A percentile compares a stretch with the other conserved stretches of the same genome.
These are phyloP conservation scores for Hypoxylon sp. DNA, from an alignment of 2,329 filamentous ascomycete species.

Conservation along the genomic window DNA sequence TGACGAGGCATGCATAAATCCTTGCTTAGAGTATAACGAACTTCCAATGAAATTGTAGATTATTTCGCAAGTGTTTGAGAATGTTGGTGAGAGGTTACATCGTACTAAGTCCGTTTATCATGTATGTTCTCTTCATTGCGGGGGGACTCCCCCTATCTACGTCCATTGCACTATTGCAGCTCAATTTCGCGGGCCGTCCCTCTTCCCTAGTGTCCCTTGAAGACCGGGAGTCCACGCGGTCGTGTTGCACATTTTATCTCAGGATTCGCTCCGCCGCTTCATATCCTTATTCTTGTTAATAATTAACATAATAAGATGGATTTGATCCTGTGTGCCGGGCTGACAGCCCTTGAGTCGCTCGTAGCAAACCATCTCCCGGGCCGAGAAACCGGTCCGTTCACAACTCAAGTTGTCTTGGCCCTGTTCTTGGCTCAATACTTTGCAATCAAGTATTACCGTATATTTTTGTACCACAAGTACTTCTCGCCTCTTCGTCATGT, in stretches of 20 bases:
- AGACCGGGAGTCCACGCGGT: background rate
- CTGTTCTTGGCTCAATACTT: slow-evolving; percentile 31
- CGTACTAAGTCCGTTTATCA: slow-evolving; percentile 3
- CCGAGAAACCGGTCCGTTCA: background rate
- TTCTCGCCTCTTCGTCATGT: slow-evolving; percentile 26
- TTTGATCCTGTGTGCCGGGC: slow-evolving; percentile 18
- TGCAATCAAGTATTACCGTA: slow-evolving; percentile 24
- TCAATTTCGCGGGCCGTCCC: slow-evolving; percentile 13
- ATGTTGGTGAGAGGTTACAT: slow-evolving; percentile 24
- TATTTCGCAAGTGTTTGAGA: slow-evolving; percentile 12
- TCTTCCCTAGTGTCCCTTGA: background rate
- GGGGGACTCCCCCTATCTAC: slow-evolving; percentile 14
- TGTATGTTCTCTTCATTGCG: slow-evolving; percentile 6
- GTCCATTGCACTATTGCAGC: background rate
- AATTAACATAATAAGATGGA: slow-evolving; percentile 13
- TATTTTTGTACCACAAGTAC: slow-evolving; percentile 31
- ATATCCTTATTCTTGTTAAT: background rate
- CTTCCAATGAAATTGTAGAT: slow-evolving; percentile 16
- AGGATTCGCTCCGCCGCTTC: background rate
- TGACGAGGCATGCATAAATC: slow-evolving; percentile 9
- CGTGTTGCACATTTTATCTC: slow-evolving; percentile 4
- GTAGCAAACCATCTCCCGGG: slow-evolving; percentile 3
- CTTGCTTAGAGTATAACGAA: slow-evolving; percentile 5
- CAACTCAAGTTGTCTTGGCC: background rate
- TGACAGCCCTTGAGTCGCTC: slow-evolving; percentile 19